phyloP scores from a whole-genome alignment of 2,329 filamentous ascomycete species.

The Colletotrichum sp. region DNA sequence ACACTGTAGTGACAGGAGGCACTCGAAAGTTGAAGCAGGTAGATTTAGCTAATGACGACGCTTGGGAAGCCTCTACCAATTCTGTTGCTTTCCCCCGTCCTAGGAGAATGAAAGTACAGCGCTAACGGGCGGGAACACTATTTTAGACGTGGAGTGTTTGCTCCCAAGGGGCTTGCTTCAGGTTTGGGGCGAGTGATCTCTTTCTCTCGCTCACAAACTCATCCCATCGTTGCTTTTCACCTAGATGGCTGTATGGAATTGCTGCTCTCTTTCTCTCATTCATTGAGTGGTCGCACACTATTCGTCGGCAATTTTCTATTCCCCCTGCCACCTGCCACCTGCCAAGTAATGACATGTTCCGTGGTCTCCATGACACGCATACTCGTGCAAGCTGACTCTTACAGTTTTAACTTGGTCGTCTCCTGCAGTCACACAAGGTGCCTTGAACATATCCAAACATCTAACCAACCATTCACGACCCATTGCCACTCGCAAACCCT shows the following conservation, averaged over 20 bases:
- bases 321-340: not conserved
- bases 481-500: not conserved
- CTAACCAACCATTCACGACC: not conserved
- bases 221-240: not conserved
- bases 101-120: not conserved
- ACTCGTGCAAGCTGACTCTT: not conserved
- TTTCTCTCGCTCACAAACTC: not conserved
- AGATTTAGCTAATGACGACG: not conserved
- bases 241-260: not conserved
- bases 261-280: not conserved
- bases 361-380: not conserved
- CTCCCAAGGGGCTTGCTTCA: not conserved
- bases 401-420: not conserved
- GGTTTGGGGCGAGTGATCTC: not conserved
- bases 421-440: not conserved
- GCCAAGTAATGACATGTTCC: not conserved
- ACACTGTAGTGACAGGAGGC: not conserved
- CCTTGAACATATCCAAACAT: not conserved
- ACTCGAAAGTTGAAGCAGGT: not conserved
- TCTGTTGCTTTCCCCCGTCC: not conserved
- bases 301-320: not conserved
- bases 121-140: not conserved
- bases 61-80: not conserved
- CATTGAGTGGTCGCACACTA: not conserved
- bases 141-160: not conserved